Conservation (phyloP, 768 basidiomycete genomes). For the Hericium erinaceus region DNA sequence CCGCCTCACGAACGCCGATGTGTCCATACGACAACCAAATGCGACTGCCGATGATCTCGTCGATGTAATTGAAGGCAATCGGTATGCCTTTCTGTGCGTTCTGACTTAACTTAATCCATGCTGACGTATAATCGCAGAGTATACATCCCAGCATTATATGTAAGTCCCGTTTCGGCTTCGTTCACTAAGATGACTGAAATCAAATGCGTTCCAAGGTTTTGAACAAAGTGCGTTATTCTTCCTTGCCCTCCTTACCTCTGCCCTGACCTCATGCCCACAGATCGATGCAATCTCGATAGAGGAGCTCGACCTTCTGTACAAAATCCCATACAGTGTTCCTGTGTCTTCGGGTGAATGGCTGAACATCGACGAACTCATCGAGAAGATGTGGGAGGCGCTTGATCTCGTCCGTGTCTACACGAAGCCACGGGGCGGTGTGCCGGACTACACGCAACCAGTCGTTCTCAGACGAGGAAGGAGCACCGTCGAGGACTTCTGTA, state of each 20-base stretch:
- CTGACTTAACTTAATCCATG: background rate
- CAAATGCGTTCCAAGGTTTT: conserved; percentile 42
- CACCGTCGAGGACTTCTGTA: conserved; percentile 85
- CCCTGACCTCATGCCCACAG: conserved; percentile 25
- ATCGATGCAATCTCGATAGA: conserved; percentile 98
- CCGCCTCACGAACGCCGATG: conserved; percentile 77
- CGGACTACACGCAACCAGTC: conserved; percentile 88
- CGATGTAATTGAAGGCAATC: conserved; percentile 94
- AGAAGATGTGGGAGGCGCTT: conserved; percentile 89
- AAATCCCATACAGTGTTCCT: conserved; percentile 93
- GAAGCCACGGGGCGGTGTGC: conserved; percentile 83
- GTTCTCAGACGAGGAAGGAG: conserved; percentile 61
- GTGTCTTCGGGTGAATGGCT: conserved; percentile 92
- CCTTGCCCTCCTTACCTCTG: background rate
- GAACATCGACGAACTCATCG: conserved; percentile 90
- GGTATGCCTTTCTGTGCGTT: conserved; percentile 33
- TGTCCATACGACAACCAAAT: conserved; percentile 86
- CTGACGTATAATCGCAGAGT: conserved; percentile 40
- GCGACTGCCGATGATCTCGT: conserved; percentile 94
- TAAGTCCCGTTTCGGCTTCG: conserved; percentile 26
- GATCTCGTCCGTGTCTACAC: conserved; percentile 95
- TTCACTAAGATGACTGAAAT: conserved; percentile 4
- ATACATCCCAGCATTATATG: conserved; percentile 89
- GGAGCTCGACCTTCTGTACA: conserved; percentile 90
- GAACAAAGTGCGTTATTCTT: conserved; percentile 53